These are phyloP conservation scores for Adansonia madagascariensis DNA, from an alignment of 441 rosid species.

Conservation along the genomic window DNA sequence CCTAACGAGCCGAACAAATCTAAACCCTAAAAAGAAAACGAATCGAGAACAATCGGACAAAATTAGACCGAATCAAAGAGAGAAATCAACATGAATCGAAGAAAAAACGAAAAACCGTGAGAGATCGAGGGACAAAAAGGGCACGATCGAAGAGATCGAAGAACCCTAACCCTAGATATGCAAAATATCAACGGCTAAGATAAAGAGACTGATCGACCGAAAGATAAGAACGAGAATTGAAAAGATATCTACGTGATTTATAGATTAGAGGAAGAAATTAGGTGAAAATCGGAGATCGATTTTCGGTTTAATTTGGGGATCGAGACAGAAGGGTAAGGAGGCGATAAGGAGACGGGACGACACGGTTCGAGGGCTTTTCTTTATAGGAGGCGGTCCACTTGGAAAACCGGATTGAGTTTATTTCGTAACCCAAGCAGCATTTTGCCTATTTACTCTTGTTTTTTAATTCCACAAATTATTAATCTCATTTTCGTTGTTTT, in stretches of 20 bases:
- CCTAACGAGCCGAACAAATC: conserved; percentile 31
- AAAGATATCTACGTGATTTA: conserved; percentile 34
- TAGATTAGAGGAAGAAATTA: conserved; percentile 30
- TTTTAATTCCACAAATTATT: no score
- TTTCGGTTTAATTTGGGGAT: conserved; percentile 21
- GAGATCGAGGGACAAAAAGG: conserved; percentile 21
- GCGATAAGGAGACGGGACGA: conserved; percentile 30
- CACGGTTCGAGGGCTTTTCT: conserved; percentile 49
- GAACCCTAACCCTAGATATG: conserved; percentile 51
- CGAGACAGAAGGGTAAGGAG: conserved; percentile 28
- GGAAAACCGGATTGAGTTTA: conserved; percentile 47
- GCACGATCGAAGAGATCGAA: conserved; percentile 33
- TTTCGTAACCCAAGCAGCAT: background rate
- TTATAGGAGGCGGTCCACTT: conserved; percentile 44
- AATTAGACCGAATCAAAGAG: conserved; percentile 32
- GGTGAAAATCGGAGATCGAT: conserved; percentile 34
- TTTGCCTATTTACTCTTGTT: no score
- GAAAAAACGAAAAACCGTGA: conserved; percentile 15
- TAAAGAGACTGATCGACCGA: conserved; percentile 26
- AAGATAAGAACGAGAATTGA: conserved; percentile 25
- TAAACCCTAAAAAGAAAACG: conserved; percentile 34
- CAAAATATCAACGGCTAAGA: background rate
- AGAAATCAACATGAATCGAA: background rate
- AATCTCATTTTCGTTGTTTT: no score
- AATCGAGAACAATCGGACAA: conserved; percentile 29